Evolutionary conservation across 2,329 filamentous ascomycete species (phyloP).

Genomic region (Penicillium sclerotigenum): DNA sequence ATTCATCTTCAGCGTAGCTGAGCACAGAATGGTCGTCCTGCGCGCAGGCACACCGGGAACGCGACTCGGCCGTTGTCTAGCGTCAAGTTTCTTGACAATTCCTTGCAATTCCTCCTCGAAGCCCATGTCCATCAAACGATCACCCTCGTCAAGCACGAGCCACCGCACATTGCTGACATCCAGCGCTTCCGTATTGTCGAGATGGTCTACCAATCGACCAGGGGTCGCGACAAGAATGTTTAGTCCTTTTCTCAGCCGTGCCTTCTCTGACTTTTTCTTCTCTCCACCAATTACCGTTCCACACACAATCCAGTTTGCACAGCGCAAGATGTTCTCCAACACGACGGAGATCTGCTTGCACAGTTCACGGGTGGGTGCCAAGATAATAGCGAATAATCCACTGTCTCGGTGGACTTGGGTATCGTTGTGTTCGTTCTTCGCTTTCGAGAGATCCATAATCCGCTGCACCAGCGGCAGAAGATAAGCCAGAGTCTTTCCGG

Average conservation of each 20-base stretch:
- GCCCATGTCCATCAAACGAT: conserved; percentile 96
- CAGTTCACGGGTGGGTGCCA: conserved; percentile 89
- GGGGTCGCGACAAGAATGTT: conserved; percentile 96
- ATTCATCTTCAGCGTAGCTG: conserved; percentile 96
- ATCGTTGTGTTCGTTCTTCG: conserved; percentile 39
- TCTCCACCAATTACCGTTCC: conserved; percentile 76
- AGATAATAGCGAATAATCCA: conserved; percentile 87
- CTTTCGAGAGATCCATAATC: conserved; percentile 69
- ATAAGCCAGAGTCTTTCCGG: conserved; percentile 96
- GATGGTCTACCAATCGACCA: conserved; percentile 83
- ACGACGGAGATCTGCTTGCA: conserved; percentile 91
- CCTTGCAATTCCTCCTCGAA: conserved; percentile 92
- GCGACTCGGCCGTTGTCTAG: conserved; percentile 61
- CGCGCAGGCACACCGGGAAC: conserved; percentile 66
- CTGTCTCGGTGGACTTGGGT: conserved; percentile 72
- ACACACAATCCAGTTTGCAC: conserved; percentile 88
- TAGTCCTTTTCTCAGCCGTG: conserved; percentile 85
- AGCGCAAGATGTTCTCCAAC: conserved; percentile 78
- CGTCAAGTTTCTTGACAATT: conserved; percentile 75
- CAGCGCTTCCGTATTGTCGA: conserved; percentile 86
- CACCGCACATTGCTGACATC: conserved; percentile 87
- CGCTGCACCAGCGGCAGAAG: conserved; percentile 87
- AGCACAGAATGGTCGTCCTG: conserved; percentile 85
- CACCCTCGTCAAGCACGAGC: conserved; percentile 92
- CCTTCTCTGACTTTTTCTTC: conserved; percentile 81